Percentiles rank a stretch among this genome's conserved stretches.
Evolutionary conservation across 2,329 filamentous ascomycete genomes (phyloP).

Genomic region (Calonectria crousiana): DNA sequence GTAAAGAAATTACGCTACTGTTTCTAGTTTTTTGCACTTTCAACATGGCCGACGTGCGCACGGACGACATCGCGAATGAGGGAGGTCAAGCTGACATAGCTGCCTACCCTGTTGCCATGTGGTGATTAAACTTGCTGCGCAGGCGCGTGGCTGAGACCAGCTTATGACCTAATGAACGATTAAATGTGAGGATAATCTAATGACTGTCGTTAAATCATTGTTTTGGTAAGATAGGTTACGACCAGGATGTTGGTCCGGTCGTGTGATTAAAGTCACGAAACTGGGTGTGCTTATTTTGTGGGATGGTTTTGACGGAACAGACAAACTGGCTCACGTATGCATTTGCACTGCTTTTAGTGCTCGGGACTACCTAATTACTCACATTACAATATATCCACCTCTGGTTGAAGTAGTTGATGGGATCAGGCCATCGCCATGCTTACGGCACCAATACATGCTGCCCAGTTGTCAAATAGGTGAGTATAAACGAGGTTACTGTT

Average conservation of each 20-base stretch:
- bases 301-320: not conserved
- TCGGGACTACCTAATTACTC: not conserved
- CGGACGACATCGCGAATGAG: not conserved
- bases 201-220: not conserved
- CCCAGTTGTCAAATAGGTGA: not conserved
- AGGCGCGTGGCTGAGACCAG: not conserved
- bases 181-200: not conserved
- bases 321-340: not conserved
- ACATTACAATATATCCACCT: not conserved
- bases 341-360: not conserved
- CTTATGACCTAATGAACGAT: not conserved
- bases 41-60: not conserved
- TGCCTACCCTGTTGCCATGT: not conserved
- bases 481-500: too few species aligned
- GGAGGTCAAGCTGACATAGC: not conserved
- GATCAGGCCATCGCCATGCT: not conserved
- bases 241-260: not conserved
- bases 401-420: not conserved
- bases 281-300: not conserved
- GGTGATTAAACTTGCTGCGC: not conserved
- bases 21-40: not conserved
- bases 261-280: not conserved
- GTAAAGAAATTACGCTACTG: not conserved
- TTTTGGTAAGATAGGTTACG: not conserved
- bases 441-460: not conserved